A percentile compares a stretch with the other conserved stretches of the same genome.
Conservation (phyloP, 225 moss, liverwort and hornwort species). For the Antitrichia curtipendula region DNA sequence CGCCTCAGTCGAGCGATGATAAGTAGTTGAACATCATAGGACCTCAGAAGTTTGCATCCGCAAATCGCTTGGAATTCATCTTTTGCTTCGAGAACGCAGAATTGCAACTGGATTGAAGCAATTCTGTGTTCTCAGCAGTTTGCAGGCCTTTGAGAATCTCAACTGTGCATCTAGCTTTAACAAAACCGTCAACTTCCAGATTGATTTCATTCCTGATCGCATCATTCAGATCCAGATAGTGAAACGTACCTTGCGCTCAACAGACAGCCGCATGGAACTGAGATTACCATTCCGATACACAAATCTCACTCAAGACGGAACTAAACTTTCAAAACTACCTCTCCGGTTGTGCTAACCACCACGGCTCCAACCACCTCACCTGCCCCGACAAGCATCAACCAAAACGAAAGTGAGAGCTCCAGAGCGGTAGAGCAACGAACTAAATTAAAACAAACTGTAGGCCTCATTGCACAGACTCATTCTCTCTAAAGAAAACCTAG, state of each 20-base stretch:
- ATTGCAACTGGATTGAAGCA: not conserved
- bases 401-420: not conserved
- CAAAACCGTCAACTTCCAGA: not conserved
- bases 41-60: not conserved
- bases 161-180: not conserved
- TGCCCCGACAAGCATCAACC: not conserved
- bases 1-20: not conserved
- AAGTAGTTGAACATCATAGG: not conserved
- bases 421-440: not conserved
- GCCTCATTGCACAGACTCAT: not conserved
- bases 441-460: not conserved
- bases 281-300: slow-evolving; percentile 13
- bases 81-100: not conserved
- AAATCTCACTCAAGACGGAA: not conserved
- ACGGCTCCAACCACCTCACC: not conserved
- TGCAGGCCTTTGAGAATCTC: not conserved
- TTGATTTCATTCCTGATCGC: not conserved
- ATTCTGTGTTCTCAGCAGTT: not conserved
- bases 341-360: not conserved
- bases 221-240: not conserved
- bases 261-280: slow-evolving; percentile 6
- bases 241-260: slow-evolving; percentile 3
- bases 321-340: not conserved
- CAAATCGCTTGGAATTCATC: not conserved
- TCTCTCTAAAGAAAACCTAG: not conserved